Conservation (phyloP, 768 basidiomycete genomes). For the Termitomyces sp. region DNA sequence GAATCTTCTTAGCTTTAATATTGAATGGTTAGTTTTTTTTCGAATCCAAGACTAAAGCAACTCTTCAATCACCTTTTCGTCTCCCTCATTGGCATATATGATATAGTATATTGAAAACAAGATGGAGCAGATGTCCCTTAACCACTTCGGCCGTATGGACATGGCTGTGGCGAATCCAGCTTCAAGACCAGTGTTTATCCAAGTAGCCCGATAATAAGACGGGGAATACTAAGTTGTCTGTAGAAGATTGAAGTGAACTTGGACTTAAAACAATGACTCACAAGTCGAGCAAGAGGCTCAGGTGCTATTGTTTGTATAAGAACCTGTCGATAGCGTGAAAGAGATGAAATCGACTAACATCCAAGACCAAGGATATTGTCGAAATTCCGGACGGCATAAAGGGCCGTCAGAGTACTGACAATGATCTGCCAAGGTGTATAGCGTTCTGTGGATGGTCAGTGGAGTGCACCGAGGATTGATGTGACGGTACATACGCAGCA, state of each 20-base stretch:
- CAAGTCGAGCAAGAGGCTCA: conserved; percentile 86
- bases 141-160: conserved; percentile 86
- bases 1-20: conserved; percentile 74
- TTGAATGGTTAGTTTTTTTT: not conserved
- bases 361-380: conserved; percentile 81
- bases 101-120: conserved; percentile 90
- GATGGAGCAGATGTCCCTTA: conserved; percentile 81
- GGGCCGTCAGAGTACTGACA: conserved; percentile 73
- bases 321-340: not conserved
- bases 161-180: conserved; percentile 97
- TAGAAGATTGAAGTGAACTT: not conserved
- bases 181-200: conserved; percentile 91
- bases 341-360: conserved; percentile 40
- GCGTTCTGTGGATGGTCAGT: conserved; percentile 38
- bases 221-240: conserved; percentile 63
- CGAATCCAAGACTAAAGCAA: not conserved
- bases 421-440: conserved; percentile 98
- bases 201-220: conserved; percentile 93
- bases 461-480: not conserved
- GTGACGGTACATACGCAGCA: conserved; percentile 42
- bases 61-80: conserved; percentile 71
- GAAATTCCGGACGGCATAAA: conserved; percentile 80
- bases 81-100: conserved; percentile 78
- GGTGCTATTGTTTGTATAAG: conserved; percentile 50
- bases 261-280: conserved; percentile 29